These are phyloP conservation scores for Volutella citrinella DNA, from an alignment of 2,329 filamentous ascomycete genomes.

Conservation along the genomic window DNA sequence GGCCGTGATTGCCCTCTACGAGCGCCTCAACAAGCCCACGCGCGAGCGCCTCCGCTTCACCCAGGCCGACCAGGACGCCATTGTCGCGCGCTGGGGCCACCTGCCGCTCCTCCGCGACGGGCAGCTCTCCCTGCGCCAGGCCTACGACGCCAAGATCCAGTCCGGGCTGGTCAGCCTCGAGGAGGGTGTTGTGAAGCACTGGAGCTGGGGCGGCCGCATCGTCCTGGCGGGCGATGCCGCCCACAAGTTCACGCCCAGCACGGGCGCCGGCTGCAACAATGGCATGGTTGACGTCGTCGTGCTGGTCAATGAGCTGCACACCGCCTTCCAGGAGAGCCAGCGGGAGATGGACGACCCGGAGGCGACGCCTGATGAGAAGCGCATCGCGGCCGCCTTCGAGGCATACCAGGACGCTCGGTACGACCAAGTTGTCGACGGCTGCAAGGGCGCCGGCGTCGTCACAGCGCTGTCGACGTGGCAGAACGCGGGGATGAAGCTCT, in stretches of 20 bases:
- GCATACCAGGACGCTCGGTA: constrained; percentile 13
- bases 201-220: constrained; percentile 32
- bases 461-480: constrained; percentile 16
- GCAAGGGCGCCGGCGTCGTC: neutral
- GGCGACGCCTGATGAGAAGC: neutral
- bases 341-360: neutral
- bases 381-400: constrained; percentile 11
- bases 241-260: constrained; percentile 37
- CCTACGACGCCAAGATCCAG: constrained; percentile 21
- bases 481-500: constrained; percentile 11
- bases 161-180: constrained; percentile 32
- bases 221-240: constrained; percentile 35
- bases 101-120: constrained; percentile 14
- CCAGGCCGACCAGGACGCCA: constrained; percentile 9
- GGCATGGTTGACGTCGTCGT: constrained; percentile 31
- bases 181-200: constrained; percentile 34
- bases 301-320: constrained; percentile 26
- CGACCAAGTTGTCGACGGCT: constrained; percentile 8
- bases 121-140: constrained; percentile 27
- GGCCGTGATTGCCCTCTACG: constrained; percentile 15
- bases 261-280: constrained; percentile 33
- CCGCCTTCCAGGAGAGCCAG: neutral
- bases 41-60: constrained; percentile 13
- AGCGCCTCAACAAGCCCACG: constrained; percentile 16
- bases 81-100: constrained; percentile 18